Base-by-base conservation (phyloP, 2,329 filamentous ascomycete species). In the Fusarium redolens region DNA sequence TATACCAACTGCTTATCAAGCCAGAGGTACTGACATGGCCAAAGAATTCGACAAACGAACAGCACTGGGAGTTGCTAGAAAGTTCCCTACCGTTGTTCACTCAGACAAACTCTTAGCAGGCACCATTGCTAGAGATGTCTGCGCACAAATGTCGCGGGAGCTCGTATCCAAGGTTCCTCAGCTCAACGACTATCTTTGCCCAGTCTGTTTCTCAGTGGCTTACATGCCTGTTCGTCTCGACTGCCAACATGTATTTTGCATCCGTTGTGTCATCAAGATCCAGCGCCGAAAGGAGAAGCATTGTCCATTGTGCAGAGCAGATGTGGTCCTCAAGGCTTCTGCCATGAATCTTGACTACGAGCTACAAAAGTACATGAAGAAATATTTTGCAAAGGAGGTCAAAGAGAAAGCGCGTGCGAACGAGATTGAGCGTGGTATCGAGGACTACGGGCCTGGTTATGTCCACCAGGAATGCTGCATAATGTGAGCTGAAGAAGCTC, bases 21-120 rank as follows among this genome's bases (percentile, higher is more conserved):
- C 13, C n/a, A 17, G 22, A 38, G 33, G 17, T 37, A 51, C 69
- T 78, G 38, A 78, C 52, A 38, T n/a, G 3, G 71, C 91, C 73
- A 28, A 37, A 95, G 90, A 96, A 82, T 97, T 97, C 79, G 93
- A 96, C 82, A 97, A 97, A 82, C 89, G 91, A 65, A 97, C 94
- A 3, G 90, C 92, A 2, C 85, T 97, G 25, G 90, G 92, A 31
- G 90, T 92, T 2, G 90, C 90, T 43, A 84, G 88, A 40, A 86
- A 86, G 0, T 92, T 94, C 72, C 89, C 91, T 0, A 83, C 85
- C 13, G 84, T 86, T 30, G 86, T 93, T 58, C 84, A 86, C 59
- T 87, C 90, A 6, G 86, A 89, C 28, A 87, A 87, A 52, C 87
- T 92, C 41, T 85, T 93, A 66, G 87, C 91, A 3, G 88, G 90